Percentiles rank a stretch among this genome's conserved stretches.
phyloP scores from a whole-genome alignment of 2,329 filamentous ascomycete genomes.

The Phialemonium atrogriseum region DNA sequence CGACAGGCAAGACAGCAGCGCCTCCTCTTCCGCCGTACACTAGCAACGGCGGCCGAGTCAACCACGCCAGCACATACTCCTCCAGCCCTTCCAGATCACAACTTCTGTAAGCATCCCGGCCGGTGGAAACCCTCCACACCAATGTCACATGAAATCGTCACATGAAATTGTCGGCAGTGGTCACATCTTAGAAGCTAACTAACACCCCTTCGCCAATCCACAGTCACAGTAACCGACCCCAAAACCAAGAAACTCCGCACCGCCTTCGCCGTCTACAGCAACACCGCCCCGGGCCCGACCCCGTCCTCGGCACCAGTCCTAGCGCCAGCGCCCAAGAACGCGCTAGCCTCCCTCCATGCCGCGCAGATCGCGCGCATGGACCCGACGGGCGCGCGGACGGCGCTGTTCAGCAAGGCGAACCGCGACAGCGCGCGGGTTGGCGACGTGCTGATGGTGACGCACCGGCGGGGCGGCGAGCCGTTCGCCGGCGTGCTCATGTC shows the following conservation, averaged over 20 bases:
- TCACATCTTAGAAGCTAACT: too few species aligned
- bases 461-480: conserved; percentile 70
- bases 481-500: conserved; percentile 84
- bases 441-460: conserved; percentile 85
- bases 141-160: too few species aligned
- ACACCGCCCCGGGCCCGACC: conserved; percentile 6
- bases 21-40: conserved; percentile 31
- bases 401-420: conserved; percentile 72
- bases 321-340: conserved; percentile 30
- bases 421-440: conserved; percentile 73
- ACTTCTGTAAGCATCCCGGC: conserved; percentile 14
- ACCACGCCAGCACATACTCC: conserved; percentile 10
- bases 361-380: conserved; percentile 70
- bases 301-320: too few species aligned
- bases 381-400: conserved; percentile 71
- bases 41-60: conserved; percentile 31
- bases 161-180: too few species aligned
- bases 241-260: conserved; percentile 24
- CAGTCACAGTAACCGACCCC: conserved; percentile 17
- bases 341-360: conserved; percentile 58
- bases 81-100: conserved; percentile 10
- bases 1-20: conserved; percentile 47
- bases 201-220: conserved; percentile 13
- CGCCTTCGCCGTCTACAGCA: conserved; percentile 41
- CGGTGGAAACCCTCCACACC: too few species aligned